phyloP scores from a whole-genome alignment of 768 basidiomycete genomes.

The Phlebiopsis gigantea region DNA sequence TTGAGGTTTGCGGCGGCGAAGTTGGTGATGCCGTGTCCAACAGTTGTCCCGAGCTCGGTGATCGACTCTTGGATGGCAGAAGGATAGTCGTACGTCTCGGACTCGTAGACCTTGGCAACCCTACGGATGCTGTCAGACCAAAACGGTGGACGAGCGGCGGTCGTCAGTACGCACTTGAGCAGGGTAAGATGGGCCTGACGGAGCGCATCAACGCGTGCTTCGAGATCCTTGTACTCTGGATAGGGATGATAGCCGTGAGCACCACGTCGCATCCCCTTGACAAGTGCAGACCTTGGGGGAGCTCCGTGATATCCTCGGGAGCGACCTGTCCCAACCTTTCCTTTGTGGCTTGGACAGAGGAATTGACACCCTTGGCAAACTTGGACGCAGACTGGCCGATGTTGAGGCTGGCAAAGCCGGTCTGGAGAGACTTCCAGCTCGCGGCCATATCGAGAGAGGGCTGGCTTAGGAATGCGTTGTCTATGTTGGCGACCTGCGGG shows the following conservation, averaged over 20 bases:
- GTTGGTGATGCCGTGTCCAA: constrained; percentile 71
- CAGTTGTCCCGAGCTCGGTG: constrained; percentile 61
- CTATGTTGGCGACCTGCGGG: constrained; percentile 3
- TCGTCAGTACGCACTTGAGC: constrained; percentile 67
- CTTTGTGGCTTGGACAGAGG: constrained; percentile 78
- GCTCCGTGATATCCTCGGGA: constrained; percentile 91
- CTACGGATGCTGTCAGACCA: constrained; percentile 31
- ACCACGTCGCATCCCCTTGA: not conserved
- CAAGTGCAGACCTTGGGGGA: constrained; percentile 62
- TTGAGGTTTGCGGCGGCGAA: constrained; percentile 88
- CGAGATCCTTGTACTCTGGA: constrained; percentile 95
- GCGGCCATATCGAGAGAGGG: constrained; percentile 6
- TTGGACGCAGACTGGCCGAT: constrained; percentile 71
- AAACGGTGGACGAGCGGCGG: not conserved
- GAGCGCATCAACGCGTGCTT: constrained; percentile 90
- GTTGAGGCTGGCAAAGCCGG: constrained; percentile 61
- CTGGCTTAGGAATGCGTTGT: not conserved
- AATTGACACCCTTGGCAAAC: constrained; percentile 74
- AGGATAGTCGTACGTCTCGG: constrained; percentile 87
- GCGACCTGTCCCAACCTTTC: constrained; percentile 88
- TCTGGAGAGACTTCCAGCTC: constrained; percentile 63
- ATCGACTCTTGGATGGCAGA: constrained; percentile 83
- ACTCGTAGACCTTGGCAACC: constrained; percentile 84
- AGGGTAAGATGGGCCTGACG: constrained; percentile 68
- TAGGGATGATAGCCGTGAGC: not conserved